These are phyloP conservation scores for Phytophthora pinifolia DNA, from an alignment of 352 stramenopile species.

Conservation along the genomic window DNA sequence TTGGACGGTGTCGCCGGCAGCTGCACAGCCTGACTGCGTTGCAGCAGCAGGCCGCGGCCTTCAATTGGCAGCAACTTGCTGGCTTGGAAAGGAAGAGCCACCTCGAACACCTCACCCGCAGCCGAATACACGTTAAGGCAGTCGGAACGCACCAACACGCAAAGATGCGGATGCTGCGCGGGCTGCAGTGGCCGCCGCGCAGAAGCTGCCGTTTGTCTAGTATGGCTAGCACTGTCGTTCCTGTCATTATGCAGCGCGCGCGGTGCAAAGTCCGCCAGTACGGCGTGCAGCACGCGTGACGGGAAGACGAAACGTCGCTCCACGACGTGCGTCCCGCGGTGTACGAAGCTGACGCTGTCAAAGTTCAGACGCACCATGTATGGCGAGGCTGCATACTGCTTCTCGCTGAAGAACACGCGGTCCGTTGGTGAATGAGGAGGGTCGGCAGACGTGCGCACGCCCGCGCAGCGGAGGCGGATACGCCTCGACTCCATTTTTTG, in stretches of 20 bases:
- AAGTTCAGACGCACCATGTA: conserved; percentile 44
- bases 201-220: no score
- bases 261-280: conserved; percentile 45
- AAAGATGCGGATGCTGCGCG: conserved; percentile 40
- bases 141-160: conserved; percentile 66
- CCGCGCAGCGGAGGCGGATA: conserved; percentile 32
- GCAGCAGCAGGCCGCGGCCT: conserved; percentile 50
- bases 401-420: conserved; percentile 36
- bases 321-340: conserved; percentile 52
- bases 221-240: no score
- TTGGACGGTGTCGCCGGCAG: conserved; percentile 32
- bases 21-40: conserved; percentile 46
- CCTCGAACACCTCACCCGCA: conserved; percentile 67
- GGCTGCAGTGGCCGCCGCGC: conserved; percentile 6
- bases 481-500: conserved; percentile 15
- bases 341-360: conserved; percentile 55
- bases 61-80: conserved; percentile 54
- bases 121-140: conserved; percentile 69
- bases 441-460: conserved; percentile 24
- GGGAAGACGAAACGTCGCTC: conserved; percentile 67
- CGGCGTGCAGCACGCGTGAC: conserved; percentile 54
- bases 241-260: conserved; percentile 5
- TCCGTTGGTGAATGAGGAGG: conserved; percentile 1
- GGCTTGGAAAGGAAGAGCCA: conserved; percentile 72
- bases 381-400: conserved; percentile 27